phyloP scores from a whole-genome alignment of 2,329 filamentous ascomycete genomes.

The Pseudopyricularia javanii region DNA sequence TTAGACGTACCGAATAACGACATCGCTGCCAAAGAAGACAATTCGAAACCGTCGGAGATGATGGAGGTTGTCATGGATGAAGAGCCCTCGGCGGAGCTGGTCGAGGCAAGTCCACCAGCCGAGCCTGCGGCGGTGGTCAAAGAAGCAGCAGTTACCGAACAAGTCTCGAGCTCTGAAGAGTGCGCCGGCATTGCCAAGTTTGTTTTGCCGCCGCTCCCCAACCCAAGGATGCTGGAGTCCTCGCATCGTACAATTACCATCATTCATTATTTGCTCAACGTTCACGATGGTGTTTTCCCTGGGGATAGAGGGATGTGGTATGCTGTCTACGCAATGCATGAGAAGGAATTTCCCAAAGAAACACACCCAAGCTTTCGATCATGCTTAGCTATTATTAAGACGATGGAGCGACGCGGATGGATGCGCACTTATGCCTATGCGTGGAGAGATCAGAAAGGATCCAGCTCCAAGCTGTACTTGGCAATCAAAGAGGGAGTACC shows the following conservation, averaged over 20 bases:
- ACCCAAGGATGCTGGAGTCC: neutral
- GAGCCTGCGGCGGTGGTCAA: neutral
- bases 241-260: conserved; percentile 23
- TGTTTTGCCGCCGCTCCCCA: neutral
- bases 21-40: neutral
- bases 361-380: conserved; percentile 26
- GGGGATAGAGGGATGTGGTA: conserved; percentile 37
- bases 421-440: conserved; percentile 29
- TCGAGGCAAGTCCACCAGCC: neutral
- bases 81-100: neutral
- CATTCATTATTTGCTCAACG: conserved; percentile 25
- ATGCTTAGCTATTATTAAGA: conserved; percentile 24
- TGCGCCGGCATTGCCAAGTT: neutral
- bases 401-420: conserved; percentile 21
- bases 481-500: conserved; percentile 28
- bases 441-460: conserved; percentile 26
- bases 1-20: conserved; percentile 2
- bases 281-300: conserved; percentile 34
- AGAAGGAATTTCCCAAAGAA: conserved; percentile 23
- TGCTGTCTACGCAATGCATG: conserved; percentile 31
- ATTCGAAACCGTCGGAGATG: neutral
- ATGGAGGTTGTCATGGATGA: neutral
- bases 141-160: neutral
- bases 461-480: conserved; percentile 30
- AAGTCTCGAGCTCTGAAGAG: neutral